These are phyloP conservation scores for Berkeleyomyces basicola DNA, from an alignment of 2,329 filamentous ascomycete species.

Conservation along the genomic window DNA sequence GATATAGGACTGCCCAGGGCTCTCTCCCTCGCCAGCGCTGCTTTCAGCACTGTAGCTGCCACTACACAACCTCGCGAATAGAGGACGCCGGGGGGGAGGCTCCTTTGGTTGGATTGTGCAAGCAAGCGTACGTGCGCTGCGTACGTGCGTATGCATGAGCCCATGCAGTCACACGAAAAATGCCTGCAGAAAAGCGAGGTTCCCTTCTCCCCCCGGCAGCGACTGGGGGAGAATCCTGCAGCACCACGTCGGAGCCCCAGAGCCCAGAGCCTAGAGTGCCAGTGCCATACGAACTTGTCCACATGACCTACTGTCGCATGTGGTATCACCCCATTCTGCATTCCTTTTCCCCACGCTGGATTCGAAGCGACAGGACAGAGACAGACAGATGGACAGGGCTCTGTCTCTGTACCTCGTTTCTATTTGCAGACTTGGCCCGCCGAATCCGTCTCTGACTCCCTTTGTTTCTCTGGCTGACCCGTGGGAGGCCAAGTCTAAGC, in stretches of 20 bases:
- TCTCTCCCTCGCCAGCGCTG: not conserved
- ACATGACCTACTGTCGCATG: not conserved
- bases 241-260: not conserved
- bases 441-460: not conserved
- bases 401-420: not conserved
- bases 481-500: not conserved
- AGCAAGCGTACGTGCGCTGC: not conserved
- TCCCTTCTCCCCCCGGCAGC: slow-evolving; percentile 1
- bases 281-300: slow-evolving; percentile 4
- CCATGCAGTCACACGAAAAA: slow-evolving; percentile 13
- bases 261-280: not conserved
- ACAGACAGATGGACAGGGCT: too few species aligned
- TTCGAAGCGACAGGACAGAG: too few species aligned
- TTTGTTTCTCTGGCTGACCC: not conserved
- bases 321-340: not conserved
- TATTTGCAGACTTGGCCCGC: not conserved
- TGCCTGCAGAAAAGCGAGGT: slow-evolving; percentile 6
- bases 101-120: not conserved
- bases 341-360: not conserved
- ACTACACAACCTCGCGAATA: not conserved
- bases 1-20: too few species aligned
- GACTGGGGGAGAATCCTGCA: not conserved
- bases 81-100: not conserved
- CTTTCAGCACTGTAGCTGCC: not conserved
- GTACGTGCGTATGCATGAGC: not conserved